Conservation (phyloP, 1,284 basidiomycete species). For the Ustilago nuda region DNA sequence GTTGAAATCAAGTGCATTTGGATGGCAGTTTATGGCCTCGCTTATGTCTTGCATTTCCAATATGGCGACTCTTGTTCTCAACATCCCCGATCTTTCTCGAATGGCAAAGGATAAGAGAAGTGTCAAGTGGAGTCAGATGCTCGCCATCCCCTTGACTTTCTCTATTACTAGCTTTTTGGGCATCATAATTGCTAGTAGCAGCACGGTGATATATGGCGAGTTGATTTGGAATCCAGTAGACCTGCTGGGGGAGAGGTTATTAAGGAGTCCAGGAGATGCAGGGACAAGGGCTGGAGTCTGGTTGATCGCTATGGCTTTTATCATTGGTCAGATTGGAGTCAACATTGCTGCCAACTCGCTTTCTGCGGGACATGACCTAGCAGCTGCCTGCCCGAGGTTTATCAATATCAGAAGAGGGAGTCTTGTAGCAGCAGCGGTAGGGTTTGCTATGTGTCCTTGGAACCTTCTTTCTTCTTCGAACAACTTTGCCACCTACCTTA, state of each 20-base stretch:
- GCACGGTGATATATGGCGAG: conserved; percentile 79
- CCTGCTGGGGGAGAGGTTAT: conserved; percentile 78
- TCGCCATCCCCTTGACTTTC: conserved; percentile 79
- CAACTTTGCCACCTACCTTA: conserved; percentile 84
- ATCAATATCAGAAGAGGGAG: conserved; percentile 87
- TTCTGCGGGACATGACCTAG: conserved; percentile 85
- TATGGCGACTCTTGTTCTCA: conserved; percentile 58
- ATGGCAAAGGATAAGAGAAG: conserved; percentile 48
- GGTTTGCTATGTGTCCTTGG: conserved; percentile 81
- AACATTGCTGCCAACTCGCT: conserved; percentile 85
- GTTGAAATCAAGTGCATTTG: conserved; percentile 78
- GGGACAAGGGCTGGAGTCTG: conserved; percentile 70
- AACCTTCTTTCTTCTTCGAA: conserved; percentile 81
- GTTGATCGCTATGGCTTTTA: conserved; percentile 79
- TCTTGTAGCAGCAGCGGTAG: conserved; percentile 80
- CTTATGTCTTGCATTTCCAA: conserved; percentile 55
- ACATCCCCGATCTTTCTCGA: conserved; percentile 60
- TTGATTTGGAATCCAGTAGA: conserved; percentile 84
- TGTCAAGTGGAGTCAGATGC: conserved; percentile 53
- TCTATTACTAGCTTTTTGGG: conserved; percentile 83
- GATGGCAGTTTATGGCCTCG: conserved; percentile 80
- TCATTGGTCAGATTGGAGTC: conserved; percentile 76
- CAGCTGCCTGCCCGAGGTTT: conserved; percentile 79
- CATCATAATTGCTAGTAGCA: conserved; percentile 81
- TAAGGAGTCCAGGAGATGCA: conserved; percentile 75